phyloP scores from a whole-genome alignment of 1,139 yeast genomes.

The Magnusiomyces ingens region DNA sequence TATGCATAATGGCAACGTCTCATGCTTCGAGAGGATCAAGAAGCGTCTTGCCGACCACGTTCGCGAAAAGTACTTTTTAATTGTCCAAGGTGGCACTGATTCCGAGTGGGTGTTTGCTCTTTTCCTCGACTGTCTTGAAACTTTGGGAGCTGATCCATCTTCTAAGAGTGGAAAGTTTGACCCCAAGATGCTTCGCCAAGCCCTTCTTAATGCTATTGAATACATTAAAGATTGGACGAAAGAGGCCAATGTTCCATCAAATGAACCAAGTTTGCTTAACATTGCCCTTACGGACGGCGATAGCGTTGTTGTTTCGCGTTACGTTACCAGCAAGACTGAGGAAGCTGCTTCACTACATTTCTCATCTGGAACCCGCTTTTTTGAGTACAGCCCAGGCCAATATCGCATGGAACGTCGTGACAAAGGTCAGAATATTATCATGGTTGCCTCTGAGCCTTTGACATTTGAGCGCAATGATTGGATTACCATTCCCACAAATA shows the following conservation, averaged over 20 bases:
- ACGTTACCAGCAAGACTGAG: constrained; percentile 80
- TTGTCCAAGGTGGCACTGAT: constrained; percentile 89
- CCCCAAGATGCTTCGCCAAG: constrained; percentile 56
- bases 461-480: constrained; percentile 96
- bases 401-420: constrained; percentile 92
- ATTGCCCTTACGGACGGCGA: constrained; percentile 94
- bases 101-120: constrained; percentile 93
- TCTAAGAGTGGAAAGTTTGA: constrained; percentile 42
- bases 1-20: constrained; percentile 95
- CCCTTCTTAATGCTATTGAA: constrained; percentile 66
- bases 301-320: constrained; percentile 80
- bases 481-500: constrained; percentile 94
- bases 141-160: constrained; percentile 69
- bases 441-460: constrained; percentile 93
- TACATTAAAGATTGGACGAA: constrained; percentile 63
- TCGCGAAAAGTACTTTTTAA: constrained; percentile 70
- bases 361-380: constrained; percentile 86
- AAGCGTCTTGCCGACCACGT: constrained; percentile 63
- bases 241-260: constrained; percentile 39
- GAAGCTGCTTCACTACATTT: constrained; percentile 96
- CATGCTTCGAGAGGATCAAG: constrained; percentile 67
- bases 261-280: constrained; percentile 81
- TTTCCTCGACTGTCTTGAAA: constrained; percentile 66
- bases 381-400: constrained; percentile 76
- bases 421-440: constrained; percentile 87